phyloP scores from a whole-genome alignment of 306 rosid genomes.

The Macrotyloma uniflorum region DNA sequence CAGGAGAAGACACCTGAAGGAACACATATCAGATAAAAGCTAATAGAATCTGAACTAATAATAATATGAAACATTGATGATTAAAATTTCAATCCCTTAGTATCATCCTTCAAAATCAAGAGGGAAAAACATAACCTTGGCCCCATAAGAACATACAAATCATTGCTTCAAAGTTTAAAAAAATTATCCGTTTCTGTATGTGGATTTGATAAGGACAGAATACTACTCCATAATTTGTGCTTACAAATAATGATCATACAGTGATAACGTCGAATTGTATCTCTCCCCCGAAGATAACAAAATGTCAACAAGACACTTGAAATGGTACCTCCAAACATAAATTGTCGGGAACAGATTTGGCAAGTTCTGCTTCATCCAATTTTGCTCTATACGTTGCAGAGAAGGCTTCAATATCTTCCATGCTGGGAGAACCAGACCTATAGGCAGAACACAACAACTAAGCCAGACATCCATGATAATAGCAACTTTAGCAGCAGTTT shows the following conservation, averaged over 20 bases:
- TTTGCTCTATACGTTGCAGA: conserved; percentile 66
- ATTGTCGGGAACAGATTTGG: conserved; percentile 83
- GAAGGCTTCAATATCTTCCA: conserved; percentile 93
- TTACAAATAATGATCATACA: background rate
- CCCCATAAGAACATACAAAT: background rate
- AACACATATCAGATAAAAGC: conserved; percentile 28
- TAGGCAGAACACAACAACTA: conserved; percentile 33
- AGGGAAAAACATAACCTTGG: conserved; percentile 2
- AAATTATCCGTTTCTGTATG: background rate
- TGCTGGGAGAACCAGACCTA: conserved; percentile 93
- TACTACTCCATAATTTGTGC: conserved; percentile 25
- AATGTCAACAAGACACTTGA: conserved; percentile 25
- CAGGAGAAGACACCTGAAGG: conserved; percentile 95
- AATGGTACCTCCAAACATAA: conserved; percentile 73
- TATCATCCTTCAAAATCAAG: conserved; percentile 9
- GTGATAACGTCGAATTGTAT: conserved; percentile 14
- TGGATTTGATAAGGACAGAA: background rate
- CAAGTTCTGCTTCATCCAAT: conserved; percentile 81
- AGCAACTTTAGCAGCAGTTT: conserved; percentile 29
- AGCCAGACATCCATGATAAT: conserved; percentile 10
- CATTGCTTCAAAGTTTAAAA: conserved; percentile 16
- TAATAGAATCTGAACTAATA: background rate
- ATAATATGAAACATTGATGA: background rate
- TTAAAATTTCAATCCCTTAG: background rate
- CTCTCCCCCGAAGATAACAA: conserved; percentile 13